Evolutionary conservation across 2,329 filamentous ascomycete species (phyloP).

Genomic region (Alternaria postmessia): DNA sequence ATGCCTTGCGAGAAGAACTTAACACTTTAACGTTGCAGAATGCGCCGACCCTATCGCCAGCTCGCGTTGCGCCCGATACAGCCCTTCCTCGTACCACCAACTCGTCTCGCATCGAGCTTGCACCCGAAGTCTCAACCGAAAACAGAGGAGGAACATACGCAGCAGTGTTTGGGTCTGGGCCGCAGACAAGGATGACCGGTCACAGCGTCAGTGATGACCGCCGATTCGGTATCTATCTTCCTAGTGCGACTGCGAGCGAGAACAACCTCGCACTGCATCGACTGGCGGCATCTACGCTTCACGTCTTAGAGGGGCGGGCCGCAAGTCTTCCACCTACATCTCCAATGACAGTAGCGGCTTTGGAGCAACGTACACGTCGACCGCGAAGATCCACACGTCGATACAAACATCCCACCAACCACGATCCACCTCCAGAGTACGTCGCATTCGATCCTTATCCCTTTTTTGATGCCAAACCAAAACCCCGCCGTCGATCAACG

Average conservation of each 20-base stretch:
- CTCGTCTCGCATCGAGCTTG: neutral
- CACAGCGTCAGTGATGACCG: neutral
- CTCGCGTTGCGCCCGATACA: neutral
- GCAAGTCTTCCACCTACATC: neutral
- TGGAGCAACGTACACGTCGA: neutral
- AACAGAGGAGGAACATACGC: neutral
- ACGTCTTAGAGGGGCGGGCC: neutral
- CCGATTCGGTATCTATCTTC: slow-evolving; percentile 5
- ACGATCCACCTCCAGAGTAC: slow-evolving; percentile 10
- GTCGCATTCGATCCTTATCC: slow-evolving; percentile 9
- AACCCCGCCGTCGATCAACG: neutral
- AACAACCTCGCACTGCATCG: neutral
- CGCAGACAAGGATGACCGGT: neutral
- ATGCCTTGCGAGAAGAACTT: neutral
- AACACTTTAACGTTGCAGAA: neutral
- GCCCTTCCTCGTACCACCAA: neutral
- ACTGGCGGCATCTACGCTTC: neutral
- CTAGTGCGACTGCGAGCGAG: slow-evolving; percentile 1
- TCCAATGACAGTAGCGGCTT: neutral
- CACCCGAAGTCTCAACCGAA: neutral
- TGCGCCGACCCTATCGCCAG: neutral
- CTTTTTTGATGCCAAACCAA: neutral
- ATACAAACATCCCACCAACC: neutral
- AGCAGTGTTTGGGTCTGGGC: neutral
- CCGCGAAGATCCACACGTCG: neutral